Percentiles rank a stretch among this genome's conserved stretches.
These are phyloP conservation scores for Zymoseptoria ardabiliae DNA, from an alignment of 2,329 filamentous ascomycete species.

Conservation along the genomic window DNA sequence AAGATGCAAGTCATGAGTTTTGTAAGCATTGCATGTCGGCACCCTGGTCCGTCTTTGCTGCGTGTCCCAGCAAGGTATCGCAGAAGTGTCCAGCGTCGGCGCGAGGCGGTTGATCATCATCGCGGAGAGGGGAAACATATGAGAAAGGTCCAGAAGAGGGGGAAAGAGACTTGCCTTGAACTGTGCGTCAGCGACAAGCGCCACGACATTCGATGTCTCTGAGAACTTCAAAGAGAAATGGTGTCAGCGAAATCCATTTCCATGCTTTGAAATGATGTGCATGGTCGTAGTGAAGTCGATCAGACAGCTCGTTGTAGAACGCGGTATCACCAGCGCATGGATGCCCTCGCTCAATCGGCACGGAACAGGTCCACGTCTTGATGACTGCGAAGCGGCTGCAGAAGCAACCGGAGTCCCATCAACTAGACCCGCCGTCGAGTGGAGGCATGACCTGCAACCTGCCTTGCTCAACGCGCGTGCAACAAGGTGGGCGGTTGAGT, in stretches of 20 bases:
- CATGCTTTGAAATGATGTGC: too few species aligned
- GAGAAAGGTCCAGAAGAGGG: background rate
- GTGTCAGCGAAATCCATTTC: too few species aligned
- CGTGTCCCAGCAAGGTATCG: background rate
- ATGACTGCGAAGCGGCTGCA: background rate
- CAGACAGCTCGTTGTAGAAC: background rate
- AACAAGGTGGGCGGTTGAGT: background rate
- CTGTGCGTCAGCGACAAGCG: too few species aligned
- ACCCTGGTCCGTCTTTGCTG: background rate
- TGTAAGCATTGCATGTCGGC: background rate
- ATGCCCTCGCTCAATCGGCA: background rate
- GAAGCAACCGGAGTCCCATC: background rate
- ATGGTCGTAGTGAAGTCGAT: background rate
- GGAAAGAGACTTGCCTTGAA: background rate
- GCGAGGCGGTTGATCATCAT: background rate
- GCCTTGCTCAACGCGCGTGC: background rate
- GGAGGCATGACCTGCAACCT: background rate
- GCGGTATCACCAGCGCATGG: background rate
- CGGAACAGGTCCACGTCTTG: background rate
- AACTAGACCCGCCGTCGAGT: background rate
- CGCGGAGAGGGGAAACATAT: too few species aligned
- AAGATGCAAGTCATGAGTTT: background rate
- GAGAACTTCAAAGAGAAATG: too few species aligned
- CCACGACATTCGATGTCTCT: too few species aligned
- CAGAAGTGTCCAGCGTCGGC: background rate